These are phyloP conservation scores for Cyclotella cryptica DNA, from an alignment of 108 stramenopile genomes.

Conservation along the genomic window DNA sequence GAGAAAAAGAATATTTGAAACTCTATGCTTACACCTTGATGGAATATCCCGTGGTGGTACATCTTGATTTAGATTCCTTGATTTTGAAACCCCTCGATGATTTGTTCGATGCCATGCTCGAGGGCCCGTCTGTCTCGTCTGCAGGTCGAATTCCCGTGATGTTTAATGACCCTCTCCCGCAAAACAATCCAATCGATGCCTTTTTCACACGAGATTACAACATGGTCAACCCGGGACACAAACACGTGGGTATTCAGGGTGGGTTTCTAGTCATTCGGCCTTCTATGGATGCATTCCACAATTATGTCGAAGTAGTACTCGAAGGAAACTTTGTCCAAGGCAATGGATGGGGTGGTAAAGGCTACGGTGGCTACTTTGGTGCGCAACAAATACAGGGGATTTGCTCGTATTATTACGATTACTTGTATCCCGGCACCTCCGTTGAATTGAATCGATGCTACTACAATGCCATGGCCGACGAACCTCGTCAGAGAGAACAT, in stretches of 20 bases:
- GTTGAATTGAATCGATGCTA: constrained; percentile 88
- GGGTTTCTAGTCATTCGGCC: constrained; percentile 75
- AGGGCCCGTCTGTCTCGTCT: constrained; percentile 26
- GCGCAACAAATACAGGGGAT: constrained; percentile 74
- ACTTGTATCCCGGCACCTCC: constrained; percentile 58
- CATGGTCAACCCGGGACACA: constrained; percentile 58
- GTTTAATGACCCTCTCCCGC: constrained; percentile 33
- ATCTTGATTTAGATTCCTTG: constrained; percentile 77
- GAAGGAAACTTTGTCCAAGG: constrained; percentile 59
- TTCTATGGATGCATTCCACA: constrained; percentile 52
- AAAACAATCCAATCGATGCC: constrained; percentile 47
- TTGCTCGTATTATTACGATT: constrained; percentile 87
- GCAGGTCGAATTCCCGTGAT: constrained; percentile 34
- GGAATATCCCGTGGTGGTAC: constrained; percentile 78
- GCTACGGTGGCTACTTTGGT: constrained; percentile 69
- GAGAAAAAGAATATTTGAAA: constrained; percentile 92
- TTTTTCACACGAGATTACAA: constrained; percentile 61
- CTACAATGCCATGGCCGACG: constrained; percentile 94
- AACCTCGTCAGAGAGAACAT: constrained; percentile 64
- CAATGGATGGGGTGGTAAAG: constrained; percentile 59
- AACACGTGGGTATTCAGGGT: constrained; percentile 72
- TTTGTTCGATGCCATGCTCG: constrained; percentile 76
- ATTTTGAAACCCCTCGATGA: constrained; percentile 77
- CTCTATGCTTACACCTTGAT: constrained; percentile 82
- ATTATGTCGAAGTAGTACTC: constrained; percentile 60